A percentile compares a stretch with the other conserved stretches of the same genome.
Evolutionary conservation across 257 asterid species (phyloP).

Genomic region (Nicotiana attenuata): DNA sequence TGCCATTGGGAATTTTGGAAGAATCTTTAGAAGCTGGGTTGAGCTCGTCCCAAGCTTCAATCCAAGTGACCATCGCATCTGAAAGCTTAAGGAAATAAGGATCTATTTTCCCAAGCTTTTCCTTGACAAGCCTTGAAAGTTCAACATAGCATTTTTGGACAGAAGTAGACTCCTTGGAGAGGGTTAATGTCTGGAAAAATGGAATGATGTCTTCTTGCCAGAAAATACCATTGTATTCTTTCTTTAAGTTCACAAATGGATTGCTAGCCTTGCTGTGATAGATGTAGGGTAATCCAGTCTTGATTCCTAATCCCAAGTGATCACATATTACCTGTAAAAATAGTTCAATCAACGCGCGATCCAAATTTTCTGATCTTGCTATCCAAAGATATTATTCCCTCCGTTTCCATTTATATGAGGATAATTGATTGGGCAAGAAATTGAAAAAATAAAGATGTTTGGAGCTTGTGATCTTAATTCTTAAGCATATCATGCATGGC

Average conservation of each 20-base stretch:
- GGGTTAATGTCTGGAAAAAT: constrained; percentile 54
- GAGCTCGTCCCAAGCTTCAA: constrained; percentile 85
- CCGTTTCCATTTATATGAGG: too few relatives aligned
- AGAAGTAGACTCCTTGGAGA: constrained; percentile 58
- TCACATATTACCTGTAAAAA: constrained; percentile 63
- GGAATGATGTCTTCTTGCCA: constrained; percentile 94
- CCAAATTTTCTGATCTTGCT: too few relatives aligned
- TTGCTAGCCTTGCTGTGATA: constrained; percentile 96
- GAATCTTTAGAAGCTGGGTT: constrained; percentile 35
- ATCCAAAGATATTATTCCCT: too few relatives aligned
- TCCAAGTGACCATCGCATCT: constrained; percentile 81
- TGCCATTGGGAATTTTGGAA: not conserved
- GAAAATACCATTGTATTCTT: constrained; percentile 78
- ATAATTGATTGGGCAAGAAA: too few relatives aligned
- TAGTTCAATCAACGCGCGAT: not conserved
- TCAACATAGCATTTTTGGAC: constrained; percentile 72
- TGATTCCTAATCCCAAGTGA: constrained; percentile 72
- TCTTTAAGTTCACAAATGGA: constrained; percentile 72
- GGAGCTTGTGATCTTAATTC: too few relatives aligned
- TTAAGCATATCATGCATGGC: too few relatives aligned
- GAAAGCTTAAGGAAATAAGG: constrained; percentile 64
- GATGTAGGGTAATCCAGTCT: constrained; percentile 83
- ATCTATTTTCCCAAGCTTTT: constrained; percentile 60
- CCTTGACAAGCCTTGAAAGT: constrained; percentile 60
- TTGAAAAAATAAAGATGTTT: too few relatives aligned